These are phyloP conservation scores for Dendrothele bispora DNA, from an alignment of 768 basidiomycete species.

Conservation along the genomic window DNA sequence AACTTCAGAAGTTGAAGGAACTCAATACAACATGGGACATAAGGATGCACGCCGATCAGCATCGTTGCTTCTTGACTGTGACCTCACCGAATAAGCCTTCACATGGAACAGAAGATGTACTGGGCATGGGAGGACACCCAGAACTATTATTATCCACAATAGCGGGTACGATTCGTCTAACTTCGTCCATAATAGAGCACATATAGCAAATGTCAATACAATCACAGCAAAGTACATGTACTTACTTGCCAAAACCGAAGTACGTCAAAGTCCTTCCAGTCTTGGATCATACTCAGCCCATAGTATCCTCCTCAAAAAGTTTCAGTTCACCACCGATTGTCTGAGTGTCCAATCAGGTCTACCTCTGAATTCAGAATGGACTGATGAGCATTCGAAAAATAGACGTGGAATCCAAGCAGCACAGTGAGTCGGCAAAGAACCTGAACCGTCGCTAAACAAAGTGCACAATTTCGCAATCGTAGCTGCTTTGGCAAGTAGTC, in stretches of 20 bases:
- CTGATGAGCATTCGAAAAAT: too few relatives aligned
- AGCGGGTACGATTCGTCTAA: not conserved
- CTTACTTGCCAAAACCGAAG: too few relatives aligned
- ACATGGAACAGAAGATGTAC: conserved; percentile 71
- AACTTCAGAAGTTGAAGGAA: conserved; percentile 55
- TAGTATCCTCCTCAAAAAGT: too few relatives aligned
- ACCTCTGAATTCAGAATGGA: too few relatives aligned
- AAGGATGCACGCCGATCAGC: conserved; percentile 40
- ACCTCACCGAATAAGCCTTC: not conserved
- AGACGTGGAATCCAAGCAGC: too few relatives aligned
- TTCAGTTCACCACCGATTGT: conserved; percentile 68
- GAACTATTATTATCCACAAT: too few relatives aligned
- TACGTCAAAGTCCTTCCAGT: not conserved
- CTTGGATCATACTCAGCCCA: too few relatives aligned
- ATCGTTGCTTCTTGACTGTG: not conserved
- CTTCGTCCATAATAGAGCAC: conserved; percentile 34
- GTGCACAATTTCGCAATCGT: too few relatives aligned
- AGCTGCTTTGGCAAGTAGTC: conserved; percentile 64
- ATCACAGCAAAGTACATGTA: conserved; percentile 53
- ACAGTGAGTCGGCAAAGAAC: too few relatives aligned
- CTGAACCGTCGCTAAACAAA: too few relatives aligned
- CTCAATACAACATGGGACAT: conserved; percentile 66
- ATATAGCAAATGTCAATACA: conserved; percentile 67
- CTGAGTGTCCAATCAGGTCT: conserved; percentile 24
- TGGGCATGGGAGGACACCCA: conserved; percentile 58